Evolutionary conservation across 371 early-diverging fungal species (phyloP).

Genomic region (Apophysomyces variabilis): DNA sequence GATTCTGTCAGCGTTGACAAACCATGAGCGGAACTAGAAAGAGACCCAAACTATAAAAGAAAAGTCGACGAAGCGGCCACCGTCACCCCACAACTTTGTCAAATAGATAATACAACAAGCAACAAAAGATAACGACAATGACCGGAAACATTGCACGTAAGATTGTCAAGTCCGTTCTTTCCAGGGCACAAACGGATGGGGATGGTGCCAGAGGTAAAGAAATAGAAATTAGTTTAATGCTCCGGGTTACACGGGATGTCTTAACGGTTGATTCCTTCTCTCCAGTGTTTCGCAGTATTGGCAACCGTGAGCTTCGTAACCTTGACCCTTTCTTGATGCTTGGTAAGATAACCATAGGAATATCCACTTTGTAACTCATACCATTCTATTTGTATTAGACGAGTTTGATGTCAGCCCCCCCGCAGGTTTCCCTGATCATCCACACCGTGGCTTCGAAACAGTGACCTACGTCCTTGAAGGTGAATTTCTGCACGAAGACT

Average conservation of each 20-base stretch:
- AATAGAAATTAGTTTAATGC: no score
- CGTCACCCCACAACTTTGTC: neutral
- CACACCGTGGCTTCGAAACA: conserved; percentile 82
- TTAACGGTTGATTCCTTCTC: neutral
- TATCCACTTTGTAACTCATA: neutral
- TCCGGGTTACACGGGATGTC: neutral
- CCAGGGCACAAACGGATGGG: conserved; percentile 53
- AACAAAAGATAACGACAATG: neutral
- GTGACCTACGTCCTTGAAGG: conserved; percentile 82
- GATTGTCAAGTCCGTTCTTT: conserved; percentile 34
- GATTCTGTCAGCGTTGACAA: no score
- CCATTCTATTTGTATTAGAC: conserved; percentile 36
- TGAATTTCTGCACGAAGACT: conserved; percentile 80
- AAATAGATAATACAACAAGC: neutral
- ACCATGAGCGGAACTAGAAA: no score
- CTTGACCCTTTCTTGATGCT: conserved; percentile 87
- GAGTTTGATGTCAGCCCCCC: conserved; percentile 67
- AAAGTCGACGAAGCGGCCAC: neutral
- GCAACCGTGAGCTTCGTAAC: conserved; percentile 63
- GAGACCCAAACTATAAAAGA: neutral
- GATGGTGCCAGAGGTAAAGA: conserved; percentile 46
- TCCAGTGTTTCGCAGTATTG: conserved; percentile 78
- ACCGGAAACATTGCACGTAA: conserved; percentile 22
- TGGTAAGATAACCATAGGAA: neutral
- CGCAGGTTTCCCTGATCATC: conserved; percentile 67